Conservation (phyloP, 257 asterid genomes). For the Capsicum rhomboideum region DNA sequence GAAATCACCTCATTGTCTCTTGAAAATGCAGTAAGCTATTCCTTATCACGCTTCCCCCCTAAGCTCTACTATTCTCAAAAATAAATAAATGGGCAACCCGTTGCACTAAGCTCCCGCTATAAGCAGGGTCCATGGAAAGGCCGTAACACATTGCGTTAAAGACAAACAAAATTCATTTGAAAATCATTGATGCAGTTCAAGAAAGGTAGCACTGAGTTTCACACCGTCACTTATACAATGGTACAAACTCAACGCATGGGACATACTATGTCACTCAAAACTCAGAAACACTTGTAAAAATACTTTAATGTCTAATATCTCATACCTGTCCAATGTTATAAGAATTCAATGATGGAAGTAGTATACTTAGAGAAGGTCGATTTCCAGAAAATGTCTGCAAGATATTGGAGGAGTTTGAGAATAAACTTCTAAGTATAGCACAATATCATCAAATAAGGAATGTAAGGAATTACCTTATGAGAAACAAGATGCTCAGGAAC, state of each 20-base stretch:
- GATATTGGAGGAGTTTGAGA: background rate
- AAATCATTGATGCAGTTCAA: background rate
- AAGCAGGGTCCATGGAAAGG: background rate
- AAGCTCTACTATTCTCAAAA: background rate
- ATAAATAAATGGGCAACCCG: background rate
- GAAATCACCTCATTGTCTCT: background rate
- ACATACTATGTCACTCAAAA: background rate
- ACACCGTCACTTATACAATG: background rate
- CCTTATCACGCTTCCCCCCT: background rate
- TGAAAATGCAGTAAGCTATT: background rate
- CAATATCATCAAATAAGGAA: background rate
- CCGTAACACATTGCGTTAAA: background rate
- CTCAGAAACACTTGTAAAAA: background rate
- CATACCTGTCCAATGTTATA: constrained; percentile 94
- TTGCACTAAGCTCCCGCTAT: background rate
- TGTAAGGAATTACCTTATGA: constrained; percentile 62
- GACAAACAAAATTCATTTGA: background rate
- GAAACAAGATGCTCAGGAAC: constrained; percentile 69
- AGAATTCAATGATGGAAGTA: constrained; percentile 85
- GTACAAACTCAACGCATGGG: background rate
- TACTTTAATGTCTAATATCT: background rate
- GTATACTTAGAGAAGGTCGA: constrained; percentile 92
- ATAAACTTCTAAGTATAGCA: constrained; percentile 1
- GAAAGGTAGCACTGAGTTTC: background rate
- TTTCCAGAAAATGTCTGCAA: constrained; percentile 92